phyloP scores from a whole-genome alignment of 192 early-diverging fungal genomes.

The Coemansia interrupta region DNA sequence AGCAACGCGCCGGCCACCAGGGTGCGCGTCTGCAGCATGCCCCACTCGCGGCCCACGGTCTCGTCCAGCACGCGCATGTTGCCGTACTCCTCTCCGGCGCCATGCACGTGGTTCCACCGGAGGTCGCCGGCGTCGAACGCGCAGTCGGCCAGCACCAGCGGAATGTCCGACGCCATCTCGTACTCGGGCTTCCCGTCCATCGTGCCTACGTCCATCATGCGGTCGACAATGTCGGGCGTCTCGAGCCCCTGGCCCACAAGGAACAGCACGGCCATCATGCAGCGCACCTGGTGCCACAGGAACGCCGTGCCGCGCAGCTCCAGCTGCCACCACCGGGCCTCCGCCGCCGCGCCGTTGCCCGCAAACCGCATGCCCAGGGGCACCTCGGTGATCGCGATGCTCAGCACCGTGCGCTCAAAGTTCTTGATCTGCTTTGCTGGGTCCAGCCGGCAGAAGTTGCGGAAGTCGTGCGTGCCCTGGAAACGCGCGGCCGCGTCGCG shows the following conservation, averaged over 20 bases:
- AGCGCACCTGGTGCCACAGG: constrained; percentile 97
- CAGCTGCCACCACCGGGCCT: constrained; percentile 56
- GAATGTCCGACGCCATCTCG: constrained; percentile 86
- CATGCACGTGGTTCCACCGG: constrained; percentile 59
- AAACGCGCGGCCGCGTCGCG: constrained; percentile 63
- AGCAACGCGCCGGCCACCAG: constrained; percentile 40
- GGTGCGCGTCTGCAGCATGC: constrained; percentile 33
- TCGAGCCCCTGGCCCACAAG: constrained; percentile 81
- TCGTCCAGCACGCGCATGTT: constrained; percentile 36
- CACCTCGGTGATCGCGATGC: constrained; percentile 59
- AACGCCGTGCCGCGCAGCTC: constrained; percentile 85
- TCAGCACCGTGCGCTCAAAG: constrained; percentile 72
- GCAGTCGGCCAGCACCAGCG: constrained; percentile 87
- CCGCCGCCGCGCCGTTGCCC: constrained; percentile 11
- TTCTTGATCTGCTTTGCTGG: constrained; percentile 73
- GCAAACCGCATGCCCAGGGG: constrained; percentile 23
- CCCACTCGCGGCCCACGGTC: constrained; percentile 21
- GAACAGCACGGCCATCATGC: constrained; percentile 90
- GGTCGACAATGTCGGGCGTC: constrained; percentile 61
- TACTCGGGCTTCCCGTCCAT: constrained; percentile 79
- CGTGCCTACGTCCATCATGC: constrained; percentile 65
- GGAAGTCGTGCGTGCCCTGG: constrained; percentile 85
- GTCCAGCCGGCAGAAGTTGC: constrained; percentile 95
- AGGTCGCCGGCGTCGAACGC: constrained; percentile 59
- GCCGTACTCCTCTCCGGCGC: constrained; percentile 14